Base-by-base conservation (phyloP, 345 rosid species). In the Sisymbrium irio region DNA sequence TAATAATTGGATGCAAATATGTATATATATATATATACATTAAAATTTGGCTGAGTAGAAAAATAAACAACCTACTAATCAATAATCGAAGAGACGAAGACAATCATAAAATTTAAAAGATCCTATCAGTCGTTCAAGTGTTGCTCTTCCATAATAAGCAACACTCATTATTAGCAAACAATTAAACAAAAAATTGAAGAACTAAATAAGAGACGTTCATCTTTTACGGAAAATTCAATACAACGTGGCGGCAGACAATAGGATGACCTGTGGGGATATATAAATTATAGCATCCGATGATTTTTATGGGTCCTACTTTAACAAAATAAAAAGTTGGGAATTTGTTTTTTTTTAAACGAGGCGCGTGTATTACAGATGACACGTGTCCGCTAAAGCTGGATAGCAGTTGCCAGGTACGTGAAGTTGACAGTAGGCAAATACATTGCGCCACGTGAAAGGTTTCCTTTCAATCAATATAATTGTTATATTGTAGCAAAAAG, bases 381-480 rank as follows among this genome's bases (percentile, higher is more conserved):
- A 77, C 76, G 72, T 77, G 76, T 77, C 46, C 2, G 6, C 37
- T 57, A 32, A 47, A 47, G 56, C 57, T 47, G 44, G 46, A 56
- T 28, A 54, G 45, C 60, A 62, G 60, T 76, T 76, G 80, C 61
- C 76, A 69, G 61, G 72, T 70, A 28, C 28, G 27, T 77, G 76
- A 77, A 77, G 61, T 77, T 63, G 80, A 77, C 76, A 64, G 67
- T 65, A 65, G 72, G 80, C 80, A 69, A 55, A 63, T 70, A 63
- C 66, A 57, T 63, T 56, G 62, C 62, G 80, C 80, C 80, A 77
- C 80, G 80, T 71, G 62, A 65, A 77, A 63, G 28, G 45, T 5
- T 64, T 35, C 22, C 18, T 40, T 11, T 18, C 20, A 0, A 54
- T 28, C 27, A n/a, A 7, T 70, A 25, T 44, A 11, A 72, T 64